Evolutionary conservation across 2,329 filamentous ascomycete genomes (phyloP), one percentile per base, ranked within the genome.

Genomic region (Diaporthe velutina): DNA sequence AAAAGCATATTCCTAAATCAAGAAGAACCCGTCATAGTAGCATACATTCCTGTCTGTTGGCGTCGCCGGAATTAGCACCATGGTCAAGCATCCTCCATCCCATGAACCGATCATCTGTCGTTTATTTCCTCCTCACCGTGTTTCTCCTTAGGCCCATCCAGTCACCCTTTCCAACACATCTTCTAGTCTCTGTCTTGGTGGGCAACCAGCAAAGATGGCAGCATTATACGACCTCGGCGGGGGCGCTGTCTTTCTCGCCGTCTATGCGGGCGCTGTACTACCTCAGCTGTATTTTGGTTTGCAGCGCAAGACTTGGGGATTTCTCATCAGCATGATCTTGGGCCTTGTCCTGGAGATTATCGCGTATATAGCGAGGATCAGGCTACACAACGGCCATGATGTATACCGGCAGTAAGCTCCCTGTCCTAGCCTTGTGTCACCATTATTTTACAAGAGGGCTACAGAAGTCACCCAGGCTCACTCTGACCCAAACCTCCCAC

Each of bases 271-370:
- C 38, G 71, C 73, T 15, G 38, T 77, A 42, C 70, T 77, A 9
- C 54, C 74, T 19, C 73, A 76, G 30, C 19, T 76, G 9, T 76
- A 71, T 60, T 35, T 78, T 4, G 76, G 74, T 42, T 71, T 77
- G 64, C 73, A 73, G 9, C 61, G 74, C 70, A 77, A 75, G 75
- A 78, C 76, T 0, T 76, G 73, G 64, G 68, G 72, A 9, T 79
- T 70, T 35, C 70, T 77, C 17, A 66, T 72, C 2, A 50, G 68
- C n/a, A 85, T 89, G 83, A 77, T 85, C 1, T 78, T 81, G 17
- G 88, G 86, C n/a, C 86, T 84, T 74, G 77, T 84, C 1, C 78
- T 84, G 30, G 88, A 89, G 77, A 82, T 88, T 3, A 77, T 88
- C 42, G 88, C 88, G 17, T 89, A 90, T 75, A 79, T 82, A 4